These are phyloP conservation scores for Gynostemma pentaphyllum DNA, from an alignment of 306 rosid genomes.

Conservation along the genomic window DNA sequence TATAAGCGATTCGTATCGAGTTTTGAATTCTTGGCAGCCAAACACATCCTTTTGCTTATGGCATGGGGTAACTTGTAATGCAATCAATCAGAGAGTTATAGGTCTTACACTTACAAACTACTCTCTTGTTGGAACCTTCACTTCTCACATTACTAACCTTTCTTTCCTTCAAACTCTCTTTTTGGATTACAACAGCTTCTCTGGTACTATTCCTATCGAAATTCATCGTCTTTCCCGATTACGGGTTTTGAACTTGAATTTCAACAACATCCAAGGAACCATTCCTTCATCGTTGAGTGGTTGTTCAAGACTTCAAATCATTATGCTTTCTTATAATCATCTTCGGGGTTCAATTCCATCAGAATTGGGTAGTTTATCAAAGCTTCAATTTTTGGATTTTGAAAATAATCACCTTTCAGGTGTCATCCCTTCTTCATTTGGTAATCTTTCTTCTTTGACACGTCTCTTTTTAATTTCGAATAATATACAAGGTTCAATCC, in stretches of 20 bases:
- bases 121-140: no score
- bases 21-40: background rate
- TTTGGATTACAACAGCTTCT: background rate
- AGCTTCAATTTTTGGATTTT: background rate
- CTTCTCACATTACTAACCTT: no score
- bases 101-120: background rate
- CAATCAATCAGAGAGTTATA: background rate
- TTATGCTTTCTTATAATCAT: background rate
- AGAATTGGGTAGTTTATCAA: background rate
- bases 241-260: background rate
- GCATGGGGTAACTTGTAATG: background rate
- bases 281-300: background rate
- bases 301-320: conserved; percentile 30
- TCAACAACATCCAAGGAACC: background rate
- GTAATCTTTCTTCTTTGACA: background rate
- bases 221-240: background rate
- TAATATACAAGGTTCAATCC: background rate
- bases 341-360: background rate
- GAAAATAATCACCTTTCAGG: background rate
- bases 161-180: background rate
- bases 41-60: background rate
- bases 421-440: background rate
- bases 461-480: background rate
- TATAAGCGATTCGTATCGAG: background rate
- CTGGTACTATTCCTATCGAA: background rate